These are phyloP conservation scores for Paramecium pentaurelia DNA, from an alignment of 73 alveolate species.

Conservation along the genomic window DNA sequence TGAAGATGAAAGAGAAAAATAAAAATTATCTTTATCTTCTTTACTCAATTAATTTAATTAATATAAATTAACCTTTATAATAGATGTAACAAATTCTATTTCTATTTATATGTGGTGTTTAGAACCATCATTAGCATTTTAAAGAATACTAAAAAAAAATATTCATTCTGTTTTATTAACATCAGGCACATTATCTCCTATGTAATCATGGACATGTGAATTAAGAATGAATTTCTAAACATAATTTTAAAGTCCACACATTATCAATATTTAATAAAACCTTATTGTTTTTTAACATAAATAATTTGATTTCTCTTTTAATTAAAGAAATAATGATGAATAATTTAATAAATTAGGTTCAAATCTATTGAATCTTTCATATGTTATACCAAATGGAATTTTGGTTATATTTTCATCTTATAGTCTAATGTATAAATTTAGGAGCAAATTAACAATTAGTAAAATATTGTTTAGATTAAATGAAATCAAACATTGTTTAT, in stretches of 20 bases:
- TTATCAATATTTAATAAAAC: conserved; percentile 77
- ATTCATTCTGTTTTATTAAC: conserved; percentile 74
- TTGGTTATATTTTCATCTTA: conserved; percentile 92
- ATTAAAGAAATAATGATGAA: conserved; percentile 73
- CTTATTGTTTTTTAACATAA: conserved; percentile 68
- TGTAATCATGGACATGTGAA: conserved; percentile 86
- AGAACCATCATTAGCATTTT: conserved; percentile 90
- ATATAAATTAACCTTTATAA: neutral
- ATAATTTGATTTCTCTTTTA: conserved; percentile 75
- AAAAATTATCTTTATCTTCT: neutral
- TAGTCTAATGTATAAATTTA: conserved; percentile 74
- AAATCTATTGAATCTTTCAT: conserved; percentile 68
- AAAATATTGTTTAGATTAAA: conserved; percentile 74
- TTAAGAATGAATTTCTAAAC: conserved; percentile 77
- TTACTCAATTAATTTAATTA: neutral
- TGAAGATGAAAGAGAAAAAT: neutral
- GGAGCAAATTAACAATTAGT: conserved; percentile 73
- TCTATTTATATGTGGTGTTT: conserved; percentile 87
- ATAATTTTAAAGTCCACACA: conserved; percentile 87
- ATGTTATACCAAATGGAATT: conserved; percentile 90
- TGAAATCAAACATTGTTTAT: conserved; percentile 71
- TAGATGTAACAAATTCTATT: conserved; percentile 5
- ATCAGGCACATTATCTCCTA: conserved; percentile 94
- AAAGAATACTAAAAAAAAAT: conserved; percentile 67
- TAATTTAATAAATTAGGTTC: conserved; percentile 78